Conservation (phyloP, 2,329 filamentous ascomycete species). For the Fusarium pilosicola region DNA sequence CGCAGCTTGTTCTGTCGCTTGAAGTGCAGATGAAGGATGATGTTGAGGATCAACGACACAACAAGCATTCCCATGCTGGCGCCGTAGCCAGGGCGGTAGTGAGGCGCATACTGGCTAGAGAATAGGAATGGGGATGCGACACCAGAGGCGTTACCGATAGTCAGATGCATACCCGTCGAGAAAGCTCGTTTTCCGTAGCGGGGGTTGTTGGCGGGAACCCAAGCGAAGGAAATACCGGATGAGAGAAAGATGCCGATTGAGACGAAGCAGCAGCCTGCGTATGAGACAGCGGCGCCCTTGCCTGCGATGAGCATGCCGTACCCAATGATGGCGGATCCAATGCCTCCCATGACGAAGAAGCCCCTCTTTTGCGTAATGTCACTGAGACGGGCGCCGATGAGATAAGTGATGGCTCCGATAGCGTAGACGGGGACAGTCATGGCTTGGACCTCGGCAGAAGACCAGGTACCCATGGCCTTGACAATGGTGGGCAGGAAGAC, state of each 20-base stretch:
- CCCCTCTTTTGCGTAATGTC: conserved; percentile 67
- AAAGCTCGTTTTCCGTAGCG: conserved; percentile 72
- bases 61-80: conserved; percentile 60
- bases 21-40: conserved; percentile 44
- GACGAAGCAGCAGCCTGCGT: conserved; percentile 70
- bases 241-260: conserved; percentile 63
- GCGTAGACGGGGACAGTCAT: conserved; percentile 76
- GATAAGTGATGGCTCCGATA: conserved; percentile 69
- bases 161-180: conserved; percentile 69
- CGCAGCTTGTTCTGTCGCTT: conserved; percentile 49
- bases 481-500: conserved; percentile 78
- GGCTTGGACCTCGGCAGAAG: conserved; percentile 67
- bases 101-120: conserved; percentile 53
- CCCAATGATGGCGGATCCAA: conserved; percentile 64
- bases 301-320: conserved; percentile 68
- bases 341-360: conserved; percentile 61
- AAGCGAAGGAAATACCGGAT: conserved; percentile 49
- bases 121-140: conserved; percentile 71
- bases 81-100: conserved; percentile 60
- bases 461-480: conserved; percentile 66
- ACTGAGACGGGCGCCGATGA: conserved; percentile 65
- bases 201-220: conserved; percentile 66
- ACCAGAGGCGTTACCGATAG: conserved; percentile 69
- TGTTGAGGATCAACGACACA: conserved; percentile 46
- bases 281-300: conserved; percentile 65